Evolutionary conservation across 768 basidiomycete genomes (phyloP), one percentile per base, ranked within the genome.

Genomic region (Rubroboletus satanas): DNA sequence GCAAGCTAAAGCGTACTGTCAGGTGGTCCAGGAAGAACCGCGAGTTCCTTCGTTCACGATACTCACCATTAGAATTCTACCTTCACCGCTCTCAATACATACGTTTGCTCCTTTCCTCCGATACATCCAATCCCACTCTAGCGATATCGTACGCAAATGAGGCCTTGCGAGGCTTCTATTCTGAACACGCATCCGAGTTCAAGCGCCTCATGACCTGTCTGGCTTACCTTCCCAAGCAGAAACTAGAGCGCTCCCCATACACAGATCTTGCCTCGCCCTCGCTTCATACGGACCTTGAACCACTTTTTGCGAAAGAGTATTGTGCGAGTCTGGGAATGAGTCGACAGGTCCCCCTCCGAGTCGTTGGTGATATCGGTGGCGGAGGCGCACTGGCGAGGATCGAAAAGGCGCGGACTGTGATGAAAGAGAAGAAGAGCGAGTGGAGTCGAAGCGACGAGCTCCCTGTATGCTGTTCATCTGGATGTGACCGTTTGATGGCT

Each of bases 11-110:
- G 9, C 6, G 12, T 42, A 4, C 49, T n/a, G 28, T 52, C 63
- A 97, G 94, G 56, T 98, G 96, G 97, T 82, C 86, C 14, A 74
- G 73, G 41, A 75, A 74, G 50, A 85, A 95, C 63, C 78, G 80
- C 29, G 51, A 64, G 4, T 94, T 90, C 66, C 77, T 97, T 12
- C 76, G 76, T 44, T 71, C 77, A 6, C 85, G 87, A 32, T 81
- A 82, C 9, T 96, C 94, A 1, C 80, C 90, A 0, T 80, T 99
- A 11, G 91, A 93, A 62, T 99, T 96, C 67, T 76, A 87, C 65
- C 81, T 98, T 28, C 92, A 98, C 62, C 89, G 92, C 28, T 93
- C 92, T 10, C 87, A 93, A 68, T 98, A 91, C 68, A 80, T 97
- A 51, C 84, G 85, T 4, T 75, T 96, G 10, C 79, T 95, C 18